These are phyloP conservation scores for Pyrus bretschneideri DNA, from an alignment of 306 rosid genomes.

Conservation along the genomic window DNA sequence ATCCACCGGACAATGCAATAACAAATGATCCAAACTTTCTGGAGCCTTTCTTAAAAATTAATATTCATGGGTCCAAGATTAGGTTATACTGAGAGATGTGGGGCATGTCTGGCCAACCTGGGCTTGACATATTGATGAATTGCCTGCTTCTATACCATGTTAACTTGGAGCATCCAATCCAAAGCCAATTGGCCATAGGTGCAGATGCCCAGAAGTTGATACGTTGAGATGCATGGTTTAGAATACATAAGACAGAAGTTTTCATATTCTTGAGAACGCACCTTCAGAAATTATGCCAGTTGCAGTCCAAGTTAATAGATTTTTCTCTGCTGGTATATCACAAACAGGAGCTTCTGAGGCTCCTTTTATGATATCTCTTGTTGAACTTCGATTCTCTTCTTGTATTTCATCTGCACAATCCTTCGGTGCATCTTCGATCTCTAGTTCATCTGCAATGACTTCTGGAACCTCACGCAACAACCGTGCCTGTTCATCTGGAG, in stretches of 20 bases:
- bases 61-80: too few species aligned
- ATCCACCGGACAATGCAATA: too few species aligned
- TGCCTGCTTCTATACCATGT: neutral
- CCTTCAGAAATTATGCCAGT: slow-evolving; percentile 37
- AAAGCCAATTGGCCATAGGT: neutral
- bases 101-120: neutral
- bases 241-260: neutral
- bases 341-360: slow-evolving; percentile 33
- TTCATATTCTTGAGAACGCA: slow-evolving; percentile 17
- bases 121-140: neutral
- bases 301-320: slow-evolving; percentile 14
- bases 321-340: slow-evolving; percentile 23
- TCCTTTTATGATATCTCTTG: slow-evolving; percentile 32
- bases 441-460: slow-evolving; percentile 56
- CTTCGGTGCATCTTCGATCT: slow-evolving; percentile 25
- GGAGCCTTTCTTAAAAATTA: too few species aligned
- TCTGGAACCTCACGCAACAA: slow-evolving; percentile 56
- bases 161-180: neutral
- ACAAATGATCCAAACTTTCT: too few species aligned
- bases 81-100: neutral
- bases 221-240: neutral
- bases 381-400: slow-evolving; percentile 24
- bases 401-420: slow-evolving; percentile 30
- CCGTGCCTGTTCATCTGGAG: slow-evolving; percentile 53
- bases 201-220: neutral